Percentiles rank a stretch among this genome's conserved stretches.
These are phyloP conservation scores for Candida parachauliodes DNA, from an alignment of 805 yeast species.

Conservation along the genomic window DNA sequence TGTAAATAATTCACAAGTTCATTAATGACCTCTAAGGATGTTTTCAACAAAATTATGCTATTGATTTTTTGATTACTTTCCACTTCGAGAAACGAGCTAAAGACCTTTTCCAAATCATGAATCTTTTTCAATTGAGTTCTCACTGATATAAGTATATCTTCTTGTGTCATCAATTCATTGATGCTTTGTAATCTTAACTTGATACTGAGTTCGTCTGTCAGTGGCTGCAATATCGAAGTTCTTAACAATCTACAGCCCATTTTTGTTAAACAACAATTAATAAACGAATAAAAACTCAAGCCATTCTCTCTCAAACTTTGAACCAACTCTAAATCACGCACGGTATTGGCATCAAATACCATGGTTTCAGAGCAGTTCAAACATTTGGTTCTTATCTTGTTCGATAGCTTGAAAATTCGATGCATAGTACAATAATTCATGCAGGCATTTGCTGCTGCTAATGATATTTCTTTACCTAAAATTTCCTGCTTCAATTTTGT, in stretches of 20 bases:
- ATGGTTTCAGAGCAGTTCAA: conserved; percentile 38
- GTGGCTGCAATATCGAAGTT: conserved; percentile 45
- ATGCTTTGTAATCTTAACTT: conserved; percentile 34
- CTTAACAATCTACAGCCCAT: conserved; percentile 45
- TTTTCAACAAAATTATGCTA: conserved; percentile 37
- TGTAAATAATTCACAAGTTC: conserved; percentile 2
- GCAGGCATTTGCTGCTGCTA: conserved; percentile 10
- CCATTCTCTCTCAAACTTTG: conserved; percentile 28
- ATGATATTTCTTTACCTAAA: conserved; percentile 8
- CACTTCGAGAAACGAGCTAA: conserved; percentile 27
- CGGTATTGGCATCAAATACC: conserved; percentile 40
- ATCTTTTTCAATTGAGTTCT: conserved; percentile 9
- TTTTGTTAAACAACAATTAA: conserved; percentile 39
- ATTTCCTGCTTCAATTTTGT: neutral
- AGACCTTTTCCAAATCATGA: conserved; percentile 18
- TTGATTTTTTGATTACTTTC: conserved; percentile 34
- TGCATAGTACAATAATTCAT: conserved; percentile 6
- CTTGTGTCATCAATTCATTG: conserved; percentile 25
- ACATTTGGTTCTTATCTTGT: conserved; percentile 31
- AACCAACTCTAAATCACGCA: conserved; percentile 35
- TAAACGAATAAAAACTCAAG: conserved; percentile 27
- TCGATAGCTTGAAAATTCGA: neutral
- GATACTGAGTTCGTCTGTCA: conserved; percentile 36
- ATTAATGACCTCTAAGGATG: conserved; percentile 18
- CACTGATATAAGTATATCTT: conserved; percentile 6